These are phyloP conservation scores for Rhizophagus clarus DNA, from an alignment of 192 early-diverging fungal genomes.

Conservation along the genomic window DNA sequence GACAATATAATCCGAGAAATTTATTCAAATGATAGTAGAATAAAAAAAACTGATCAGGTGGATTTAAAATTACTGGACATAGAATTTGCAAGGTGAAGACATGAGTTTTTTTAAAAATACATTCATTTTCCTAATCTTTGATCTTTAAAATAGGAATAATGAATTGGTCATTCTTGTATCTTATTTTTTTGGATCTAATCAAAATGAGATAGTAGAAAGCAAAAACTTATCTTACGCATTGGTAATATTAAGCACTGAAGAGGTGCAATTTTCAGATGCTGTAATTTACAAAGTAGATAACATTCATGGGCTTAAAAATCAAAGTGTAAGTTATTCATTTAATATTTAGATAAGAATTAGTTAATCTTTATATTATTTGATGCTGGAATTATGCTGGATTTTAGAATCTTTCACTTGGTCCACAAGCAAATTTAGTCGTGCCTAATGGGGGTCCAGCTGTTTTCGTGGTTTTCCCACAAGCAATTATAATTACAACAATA, in stretches of 20 bases:
- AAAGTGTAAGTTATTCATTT: constrained; percentile 10
- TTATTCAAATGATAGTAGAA: neutral
- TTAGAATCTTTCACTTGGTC: constrained; percentile 8
- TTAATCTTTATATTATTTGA: neutral
- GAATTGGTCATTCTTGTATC: constrained; percentile 21
- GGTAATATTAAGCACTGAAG: neutral
- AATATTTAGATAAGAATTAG: neutral
- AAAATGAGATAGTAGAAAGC: neutral
- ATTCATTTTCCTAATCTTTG: neutral
- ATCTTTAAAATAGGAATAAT: constrained; percentile 1
- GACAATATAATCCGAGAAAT: constrained; percentile 10
- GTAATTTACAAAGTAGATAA: neutral
- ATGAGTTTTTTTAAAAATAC: neutral
- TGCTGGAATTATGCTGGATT: neutral
- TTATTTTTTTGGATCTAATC: neutral
- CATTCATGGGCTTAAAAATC: neutral
- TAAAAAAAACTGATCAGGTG: neutral
- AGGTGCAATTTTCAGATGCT: neutral
- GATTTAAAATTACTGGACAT: constrained; percentile 28
- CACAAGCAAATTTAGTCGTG: constrained; percentile 14
- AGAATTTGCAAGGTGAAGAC: constrained; percentile 11
- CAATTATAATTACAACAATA: constrained; percentile 23
- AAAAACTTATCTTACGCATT: constrained; percentile 3
- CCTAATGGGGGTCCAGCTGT: constrained; percentile 32
- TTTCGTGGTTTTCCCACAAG: constrained; percentile 32